Evolutionary conservation across 768 basidiomycete species (phyloP), one percentile per base, ranked within the genome.

Genomic region (Suillus sp.): DNA sequence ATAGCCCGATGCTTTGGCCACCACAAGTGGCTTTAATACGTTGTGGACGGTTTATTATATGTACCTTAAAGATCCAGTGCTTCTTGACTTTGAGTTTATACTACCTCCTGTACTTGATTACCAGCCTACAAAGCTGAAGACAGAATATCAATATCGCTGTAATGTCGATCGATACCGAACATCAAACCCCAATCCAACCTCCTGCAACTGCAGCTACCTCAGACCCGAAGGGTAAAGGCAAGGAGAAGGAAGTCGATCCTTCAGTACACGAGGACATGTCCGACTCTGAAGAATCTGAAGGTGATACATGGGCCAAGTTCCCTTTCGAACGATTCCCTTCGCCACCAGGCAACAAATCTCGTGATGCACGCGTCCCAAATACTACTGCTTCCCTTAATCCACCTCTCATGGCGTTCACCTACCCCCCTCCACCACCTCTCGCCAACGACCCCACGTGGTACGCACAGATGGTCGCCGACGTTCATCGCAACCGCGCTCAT

Each of bases 241-340:
- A 63, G 45, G 32, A 59, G 22, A 62, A 59, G 25, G 58, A 63
- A 30, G 38, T 32, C 10, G n/a, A 43, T 35, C 25, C 20, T 25
- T n/a, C 27, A 30, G 27, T 10, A 30, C 34, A 11, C 2, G 38
- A 57, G 20, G 30, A 32, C 20, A 7, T 32, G 4, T 43, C 40
- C 40, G 22, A 64, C 37, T n/a, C 1, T 35, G 30, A 51, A 16
- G 38, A 20, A 40, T 61, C 3, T 27, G 16, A 35, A 8, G 37
- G 48, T 43, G 63, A 62, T n/a, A 3, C 64, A 4, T 14, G 16
- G 47, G 62, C 57, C 47, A 61, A 65, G 63, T 75, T 69, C 71
- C 74, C 73, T 18, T 60, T 74, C 30, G 73, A 74, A 30, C 67
- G 27, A 5, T 75, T 75, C 38, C 73, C 73, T 34, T 48, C 65